A percentile compares a stretch with the other conserved stretches of the same genome.
Evolutionary conservation across 116 monocot genomes (phyloP).

Genomic region (Posidonia oceanica): DNA sequence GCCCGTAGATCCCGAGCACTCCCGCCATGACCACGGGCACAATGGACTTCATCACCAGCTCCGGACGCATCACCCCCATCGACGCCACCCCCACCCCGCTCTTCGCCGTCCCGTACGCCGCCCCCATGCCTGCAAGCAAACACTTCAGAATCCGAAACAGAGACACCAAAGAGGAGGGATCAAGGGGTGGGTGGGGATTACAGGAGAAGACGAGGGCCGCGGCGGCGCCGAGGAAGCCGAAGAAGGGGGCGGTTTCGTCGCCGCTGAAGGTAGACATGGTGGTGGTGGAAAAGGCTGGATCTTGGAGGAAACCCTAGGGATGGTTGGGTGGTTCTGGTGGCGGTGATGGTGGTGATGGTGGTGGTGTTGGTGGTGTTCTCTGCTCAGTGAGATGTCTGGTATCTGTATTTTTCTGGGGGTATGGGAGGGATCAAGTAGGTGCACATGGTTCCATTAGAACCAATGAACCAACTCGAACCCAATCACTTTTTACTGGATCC

Average conservation of each 20-base stretch:
- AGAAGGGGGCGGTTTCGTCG: slow-evolving; percentile 96
- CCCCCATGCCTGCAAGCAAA: slow-evolving; percentile 26
- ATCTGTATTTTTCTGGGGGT: too few species aligned
- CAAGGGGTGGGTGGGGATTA: slow-evolving; percentile 4
- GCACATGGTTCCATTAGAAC: too few species aligned
- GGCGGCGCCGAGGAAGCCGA: slow-evolving; percentile 98
- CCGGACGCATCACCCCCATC: slow-evolving; percentile 46
- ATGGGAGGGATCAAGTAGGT: too few species aligned
- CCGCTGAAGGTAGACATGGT: slow-evolving; percentile 64
- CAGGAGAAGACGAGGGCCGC: slow-evolving; percentile 97
- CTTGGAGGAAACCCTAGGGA: too few species aligned
- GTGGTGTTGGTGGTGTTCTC: too few species aligned
- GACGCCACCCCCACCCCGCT: slow-evolving; percentile 37
- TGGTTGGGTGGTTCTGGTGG: too few species aligned
- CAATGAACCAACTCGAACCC: too few species aligned
- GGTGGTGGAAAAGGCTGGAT: too few species aligned
- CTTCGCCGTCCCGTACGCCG: slow-evolving; percentile 28
- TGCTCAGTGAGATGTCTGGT: too few species aligned
- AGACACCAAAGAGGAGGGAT: too few species aligned
- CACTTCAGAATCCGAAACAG: background rate
- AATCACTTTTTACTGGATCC: too few species aligned
- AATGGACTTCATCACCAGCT: slow-evolving; percentile 54
- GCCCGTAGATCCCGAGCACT: slow-evolving; percentile 58
- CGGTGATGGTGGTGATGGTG: too few species aligned
- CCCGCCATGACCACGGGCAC: slow-evolving; percentile 66